These are phyloP conservation scores for Penicillium verhagenii DNA, from an alignment of 495 filamentous ascomycete genomes.

Conservation along the genomic window DNA sequence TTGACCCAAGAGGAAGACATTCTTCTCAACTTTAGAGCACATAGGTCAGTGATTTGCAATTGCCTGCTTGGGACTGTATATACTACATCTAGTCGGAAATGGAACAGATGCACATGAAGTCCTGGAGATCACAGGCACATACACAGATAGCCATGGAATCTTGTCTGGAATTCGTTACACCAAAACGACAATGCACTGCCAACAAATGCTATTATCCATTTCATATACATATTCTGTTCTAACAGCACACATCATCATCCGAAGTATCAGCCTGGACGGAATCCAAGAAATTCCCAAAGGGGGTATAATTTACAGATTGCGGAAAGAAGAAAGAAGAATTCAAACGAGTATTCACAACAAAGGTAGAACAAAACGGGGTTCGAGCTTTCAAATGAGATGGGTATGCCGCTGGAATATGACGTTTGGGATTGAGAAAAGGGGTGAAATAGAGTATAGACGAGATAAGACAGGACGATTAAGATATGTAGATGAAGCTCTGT, in stretches of 20 bases:
- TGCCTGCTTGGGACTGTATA: no score
- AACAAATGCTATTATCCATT: conserved; percentile 1
- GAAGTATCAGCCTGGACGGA: neutral
- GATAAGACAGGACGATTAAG: neutral
- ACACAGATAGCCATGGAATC: no score
- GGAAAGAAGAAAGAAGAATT: neutral
- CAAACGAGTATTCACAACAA: conserved; percentile 1
- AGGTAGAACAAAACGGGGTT: neutral
- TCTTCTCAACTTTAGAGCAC: no score
- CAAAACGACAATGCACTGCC: conserved; percentile 8
- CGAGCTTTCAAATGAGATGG: conserved; percentile 7
- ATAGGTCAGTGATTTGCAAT: no score
- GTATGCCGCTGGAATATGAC: conserved; percentile 13
- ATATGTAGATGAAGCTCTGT: neutral
- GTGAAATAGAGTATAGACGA: neutral
- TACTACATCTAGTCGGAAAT: no score
- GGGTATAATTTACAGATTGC: neutral
- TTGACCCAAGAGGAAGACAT: no score
- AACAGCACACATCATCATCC: neutral
- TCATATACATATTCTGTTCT: conserved; percentile 4
- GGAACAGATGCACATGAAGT: no score
- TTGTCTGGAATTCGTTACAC: no score
- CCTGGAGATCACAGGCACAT: no score
- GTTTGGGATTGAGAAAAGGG: neutral
- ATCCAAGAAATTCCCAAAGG: neutral